phyloP scores from a whole-genome alignment of 495 filamentous ascomycete genomes.

The Cairneyella variabilis region DNA sequence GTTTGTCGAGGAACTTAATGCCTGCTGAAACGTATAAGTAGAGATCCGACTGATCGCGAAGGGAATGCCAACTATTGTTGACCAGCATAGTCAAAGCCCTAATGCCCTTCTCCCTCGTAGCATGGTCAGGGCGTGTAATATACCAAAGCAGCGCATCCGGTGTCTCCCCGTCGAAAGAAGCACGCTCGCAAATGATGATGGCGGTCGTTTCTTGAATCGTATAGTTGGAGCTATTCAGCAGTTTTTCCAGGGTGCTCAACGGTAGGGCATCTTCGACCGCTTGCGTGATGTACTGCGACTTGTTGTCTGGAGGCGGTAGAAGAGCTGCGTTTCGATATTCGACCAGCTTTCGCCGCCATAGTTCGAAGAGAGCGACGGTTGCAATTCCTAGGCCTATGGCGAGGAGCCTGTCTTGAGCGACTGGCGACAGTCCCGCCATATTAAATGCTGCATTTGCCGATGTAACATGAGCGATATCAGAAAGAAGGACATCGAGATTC shows the following conservation, averaged over 20 bases:
- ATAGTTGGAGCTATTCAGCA: conserved; percentile 48
- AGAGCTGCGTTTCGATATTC: conserved; percentile 44
- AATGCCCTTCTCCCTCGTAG: conserved; percentile 44
- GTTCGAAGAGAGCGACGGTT: conserved; percentile 31
- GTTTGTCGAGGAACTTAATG: conserved; percentile 25
- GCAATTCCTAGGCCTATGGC: conserved; percentile 36
- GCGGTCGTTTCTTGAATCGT: conserved; percentile 48
- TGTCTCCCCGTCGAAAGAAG: conserved; percentile 39
- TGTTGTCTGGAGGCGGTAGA: conserved; percentile 43
- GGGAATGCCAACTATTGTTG: conserved; percentile 30
- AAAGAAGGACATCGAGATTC: not conserved
- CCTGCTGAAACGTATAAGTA: conserved; percentile 26
- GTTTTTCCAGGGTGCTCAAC: conserved; percentile 43
- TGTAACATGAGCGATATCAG: too few relatives aligned
- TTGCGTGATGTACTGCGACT: conserved; percentile 56
- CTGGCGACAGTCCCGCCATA: conserved; percentile 27
- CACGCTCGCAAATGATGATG: conserved; percentile 49
- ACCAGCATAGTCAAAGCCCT: conserved; percentile 41
- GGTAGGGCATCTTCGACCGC: conserved; percentile 55
- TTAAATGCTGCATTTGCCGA: too few relatives aligned
- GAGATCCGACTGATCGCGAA: not conserved
- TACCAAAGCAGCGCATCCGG: conserved; percentile 43
- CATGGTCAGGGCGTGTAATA: conserved; percentile 46
- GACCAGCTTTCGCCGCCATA: conserved; percentile 37
- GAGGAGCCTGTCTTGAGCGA: conserved; percentile 39